These are phyloP conservation scores for Hypoxylon fragiforme DNA, from an alignment of 495 filamentous ascomycete genomes.

Conservation along the genomic window DNA sequence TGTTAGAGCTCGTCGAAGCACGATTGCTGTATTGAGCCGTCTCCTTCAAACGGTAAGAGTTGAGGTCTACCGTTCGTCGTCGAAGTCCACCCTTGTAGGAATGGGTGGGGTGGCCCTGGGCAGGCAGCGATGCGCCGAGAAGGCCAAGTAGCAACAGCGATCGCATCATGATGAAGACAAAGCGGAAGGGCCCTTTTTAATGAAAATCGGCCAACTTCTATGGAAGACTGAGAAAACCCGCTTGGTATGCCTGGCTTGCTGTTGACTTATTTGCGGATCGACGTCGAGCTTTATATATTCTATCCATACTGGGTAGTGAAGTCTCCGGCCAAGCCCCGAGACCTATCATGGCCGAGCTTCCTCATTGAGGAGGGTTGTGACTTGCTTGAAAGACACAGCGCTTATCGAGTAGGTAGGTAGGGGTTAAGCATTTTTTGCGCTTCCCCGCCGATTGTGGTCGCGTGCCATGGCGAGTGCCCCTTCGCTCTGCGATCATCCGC, in stretches of 20 bases:
- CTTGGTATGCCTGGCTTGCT: constrained; percentile 16
- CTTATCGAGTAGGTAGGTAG: constrained; percentile 21
- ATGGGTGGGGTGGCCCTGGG: constrained; percentile 29
- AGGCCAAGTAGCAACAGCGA: constrained; percentile 41
- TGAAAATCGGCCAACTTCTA: not conserved
- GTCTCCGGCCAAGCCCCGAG: not conserved
- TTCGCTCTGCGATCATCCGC: no score
- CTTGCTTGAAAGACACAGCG: constrained; percentile 16
- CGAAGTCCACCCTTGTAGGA: constrained; percentile 28
- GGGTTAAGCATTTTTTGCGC: constrained; percentile 9
- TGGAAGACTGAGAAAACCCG: not conserved
- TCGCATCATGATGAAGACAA: constrained; percentile 32
- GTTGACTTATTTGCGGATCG: constrained; percentile 3
- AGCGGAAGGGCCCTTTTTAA: constrained; percentile 13
- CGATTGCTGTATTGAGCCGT: constrained; percentile 35
- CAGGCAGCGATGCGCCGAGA: constrained; percentile 38
- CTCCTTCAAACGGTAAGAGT: constrained; percentile 36
- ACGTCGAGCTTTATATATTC: constrained; percentile 32
- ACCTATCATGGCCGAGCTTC: constrained; percentile 26
- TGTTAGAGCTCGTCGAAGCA: constrained; percentile 19
- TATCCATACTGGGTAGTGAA: not conserved
- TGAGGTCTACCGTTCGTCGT: constrained; percentile 41
- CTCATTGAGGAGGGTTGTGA: constrained; percentile 34
- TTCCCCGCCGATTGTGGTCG: constrained; percentile 25
- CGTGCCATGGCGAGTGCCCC: no score